Conservation (phyloP, 495 filamentous ascomycete genomes). For the Pseudoneurospora amorphoporcata region DNA sequence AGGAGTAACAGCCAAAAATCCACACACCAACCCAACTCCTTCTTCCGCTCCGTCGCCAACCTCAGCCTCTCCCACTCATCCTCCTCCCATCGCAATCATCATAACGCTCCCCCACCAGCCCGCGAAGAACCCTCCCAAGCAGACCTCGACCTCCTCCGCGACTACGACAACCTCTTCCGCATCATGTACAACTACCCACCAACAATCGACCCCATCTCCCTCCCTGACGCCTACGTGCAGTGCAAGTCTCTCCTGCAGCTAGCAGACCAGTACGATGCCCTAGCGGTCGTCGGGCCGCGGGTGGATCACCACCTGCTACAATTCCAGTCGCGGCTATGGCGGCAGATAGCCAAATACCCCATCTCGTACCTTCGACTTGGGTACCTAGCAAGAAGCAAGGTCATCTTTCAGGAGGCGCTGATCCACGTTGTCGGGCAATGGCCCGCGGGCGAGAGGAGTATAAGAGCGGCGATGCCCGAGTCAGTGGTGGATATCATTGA, state of each 20-base stretch:
- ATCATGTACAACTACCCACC: constrained; percentile 90
- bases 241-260: constrained; percentile 78
- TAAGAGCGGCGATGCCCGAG: constrained; percentile 60
- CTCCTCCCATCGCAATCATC: constrained; percentile 9
- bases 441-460: constrained; percentile 66
- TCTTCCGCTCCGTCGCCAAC: constrained; percentile 83
- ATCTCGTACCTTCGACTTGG: constrained; percentile 83
- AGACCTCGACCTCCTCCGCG: constrained; percentile 63
- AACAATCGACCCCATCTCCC: constrained; percentile 67
- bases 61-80: constrained; percentile 38
- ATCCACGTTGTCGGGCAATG: constrained; percentile 90
- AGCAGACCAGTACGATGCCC: constrained; percentile 86
- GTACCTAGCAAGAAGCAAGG: constrained; percentile 70
- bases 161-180: constrained; percentile 89
- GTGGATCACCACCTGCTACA: constrained; percentile 87
- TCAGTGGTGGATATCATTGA: constrained; percentile 77
- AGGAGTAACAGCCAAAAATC: constrained; percentile 19
- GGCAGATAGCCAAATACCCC: constrained; percentile 90
- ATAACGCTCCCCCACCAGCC: constrained; percentile 17
- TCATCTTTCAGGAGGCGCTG: constrained; percentile 82
- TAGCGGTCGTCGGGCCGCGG: constrained; percentile 77
- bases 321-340: constrained; percentile 80
- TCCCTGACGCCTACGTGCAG: constrained; percentile 81
- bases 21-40: constrained; percentile 49
- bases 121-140: constrained; percentile 24